A percentile compares a stretch with the other conserved stretches of the same genome.
Evolutionary conservation across 768 basidiomycete genomes (phyloP).

Genomic region (Boletus subcaerulescens): DNA sequence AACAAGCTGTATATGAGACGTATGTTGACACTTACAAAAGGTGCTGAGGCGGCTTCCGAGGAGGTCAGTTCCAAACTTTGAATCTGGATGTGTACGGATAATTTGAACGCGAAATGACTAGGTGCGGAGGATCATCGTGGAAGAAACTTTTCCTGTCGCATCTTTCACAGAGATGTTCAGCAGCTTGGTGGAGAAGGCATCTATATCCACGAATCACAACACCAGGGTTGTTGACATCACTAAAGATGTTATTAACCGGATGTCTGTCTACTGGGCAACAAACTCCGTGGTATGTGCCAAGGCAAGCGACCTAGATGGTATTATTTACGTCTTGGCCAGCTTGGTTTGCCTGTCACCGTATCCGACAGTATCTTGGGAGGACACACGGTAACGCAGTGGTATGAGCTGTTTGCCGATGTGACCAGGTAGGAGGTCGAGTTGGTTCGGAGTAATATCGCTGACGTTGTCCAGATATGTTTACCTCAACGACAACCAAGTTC

Average conservation of each 20-base stretch:
- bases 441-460: background rate
- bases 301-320: background rate
- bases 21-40: slow-evolving; percentile 16
- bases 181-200: slow-evolving; percentile 11
- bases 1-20: slow-evolving; percentile 14
- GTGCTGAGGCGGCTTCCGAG: background rate
- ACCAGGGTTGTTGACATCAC: slow-evolving; percentile 54
- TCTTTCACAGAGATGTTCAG: slow-evolving; percentile 12
- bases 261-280: slow-evolving; percentile 62
- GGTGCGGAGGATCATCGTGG: slow-evolving; percentile 12
- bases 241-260: slow-evolving; percentile 60
- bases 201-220: background rate
- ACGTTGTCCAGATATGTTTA: slow-evolving; percentile 35
- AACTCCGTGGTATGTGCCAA: slow-evolving; percentile 47
- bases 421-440: slow-evolving; percentile 24
- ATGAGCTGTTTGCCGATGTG: slow-evolving; percentile 49
- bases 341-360: slow-evolving; percentile 34
- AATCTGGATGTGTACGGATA: background rate
- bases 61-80: slow-evolving; percentile 11
- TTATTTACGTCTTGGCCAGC: background rate
- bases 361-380: slow-evolving; percentile 39
- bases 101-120: background rate
- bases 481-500: slow-evolving; percentile 29
- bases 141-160: slow-evolving; percentile 8
- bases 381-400: slow-evolving; percentile 41